A percentile compares a stretch with the other conserved stretches of the same genome.
These are phyloP conservation scores for Aphanomyces euteiches DNA, from an alignment of 352 stramenopile genomes.

Conservation along the genomic window DNA sequence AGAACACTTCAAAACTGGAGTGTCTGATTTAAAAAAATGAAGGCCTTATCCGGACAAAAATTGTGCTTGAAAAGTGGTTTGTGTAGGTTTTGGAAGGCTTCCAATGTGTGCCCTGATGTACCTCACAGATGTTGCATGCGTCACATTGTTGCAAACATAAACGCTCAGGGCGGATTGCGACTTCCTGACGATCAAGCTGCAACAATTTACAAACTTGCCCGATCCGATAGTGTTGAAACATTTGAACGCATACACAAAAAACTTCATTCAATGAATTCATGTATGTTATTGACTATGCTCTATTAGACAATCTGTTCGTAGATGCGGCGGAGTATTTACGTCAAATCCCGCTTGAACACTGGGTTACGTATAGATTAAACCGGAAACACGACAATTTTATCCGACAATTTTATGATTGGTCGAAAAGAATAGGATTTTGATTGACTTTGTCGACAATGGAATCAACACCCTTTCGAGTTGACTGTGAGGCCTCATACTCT, in stretches of 20 bases:
- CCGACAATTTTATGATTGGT: no score
- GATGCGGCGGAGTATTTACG: background rate
- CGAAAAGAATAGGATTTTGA: no score
- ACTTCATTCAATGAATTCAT: background rate
- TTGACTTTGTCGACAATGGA: no score
- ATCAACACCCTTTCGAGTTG: no score
- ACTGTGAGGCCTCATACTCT: no score
- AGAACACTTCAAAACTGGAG: no score
- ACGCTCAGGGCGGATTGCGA: background rate
- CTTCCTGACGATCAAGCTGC: background rate
- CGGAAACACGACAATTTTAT: no score
- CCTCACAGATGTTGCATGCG: background rate
- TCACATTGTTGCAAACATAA: background rate
- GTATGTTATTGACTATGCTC: background rate
- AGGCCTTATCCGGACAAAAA: no score
- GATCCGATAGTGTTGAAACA: background rate
- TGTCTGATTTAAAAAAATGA: no score
- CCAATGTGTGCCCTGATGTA: background rate
- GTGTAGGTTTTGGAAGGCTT: no score
- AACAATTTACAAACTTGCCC: background rate
- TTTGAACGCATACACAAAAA: background rate
- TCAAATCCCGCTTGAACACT: background rate
- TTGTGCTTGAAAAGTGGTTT: no score
- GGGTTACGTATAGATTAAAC: slow-evolving; percentile 1
- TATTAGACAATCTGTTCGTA: background rate